Base-by-base conservation (phyloP, 305 asterid genomes). In the Fraxinus sp. region DNA sequence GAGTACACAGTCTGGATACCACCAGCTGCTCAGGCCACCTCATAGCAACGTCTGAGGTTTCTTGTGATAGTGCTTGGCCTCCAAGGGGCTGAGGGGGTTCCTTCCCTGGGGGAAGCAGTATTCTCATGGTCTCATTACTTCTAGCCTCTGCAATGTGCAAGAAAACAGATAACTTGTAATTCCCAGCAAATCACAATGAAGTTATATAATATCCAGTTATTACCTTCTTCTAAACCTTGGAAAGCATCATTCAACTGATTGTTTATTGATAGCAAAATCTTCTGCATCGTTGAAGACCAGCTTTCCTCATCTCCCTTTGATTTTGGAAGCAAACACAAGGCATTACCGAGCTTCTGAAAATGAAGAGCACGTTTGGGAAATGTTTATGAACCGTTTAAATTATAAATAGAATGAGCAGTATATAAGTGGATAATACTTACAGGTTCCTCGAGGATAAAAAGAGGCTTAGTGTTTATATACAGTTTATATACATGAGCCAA, bases 201-300 rank as follows among this genome's bases (percentile, higher is more conserved):
- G 75, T 36, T 41, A 20, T 66, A 81, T 66, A 79, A 81, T 52
- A 79, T 77, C 36, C 80, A 16, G 39, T 13, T 44, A 37, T 32
- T 90, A 93, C 99, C 99, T 90, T 92, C 93, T 88, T 95, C 97
- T 82, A 92, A 89, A 83, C 97, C 93, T 88, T 91, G 94, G 80
- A 95, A 92, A 52, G 89, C 91, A 74, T 89, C 93, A 78, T 87
- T 90, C 87, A 95, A 87, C 83, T 89, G 95, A 87, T 59, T 85
- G 89, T 92, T 90, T 78, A 94, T 81, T 46, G 83, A 89, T 3
- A 92, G 79, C 91, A 94, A 80, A 80, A 95, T 87, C 83, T 90
- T 94, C 75, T 88, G 91, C 94, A 94, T 89, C 94, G 93, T 86
- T 64, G 88, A 44, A 32, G 84, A 88, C 98, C 99, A 94, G 90